Percentiles rank a stretch among this genome's conserved stretches.
Conservation (phyloP, 164 flowering plant genomes). For the Vitis cinerea region DNA sequence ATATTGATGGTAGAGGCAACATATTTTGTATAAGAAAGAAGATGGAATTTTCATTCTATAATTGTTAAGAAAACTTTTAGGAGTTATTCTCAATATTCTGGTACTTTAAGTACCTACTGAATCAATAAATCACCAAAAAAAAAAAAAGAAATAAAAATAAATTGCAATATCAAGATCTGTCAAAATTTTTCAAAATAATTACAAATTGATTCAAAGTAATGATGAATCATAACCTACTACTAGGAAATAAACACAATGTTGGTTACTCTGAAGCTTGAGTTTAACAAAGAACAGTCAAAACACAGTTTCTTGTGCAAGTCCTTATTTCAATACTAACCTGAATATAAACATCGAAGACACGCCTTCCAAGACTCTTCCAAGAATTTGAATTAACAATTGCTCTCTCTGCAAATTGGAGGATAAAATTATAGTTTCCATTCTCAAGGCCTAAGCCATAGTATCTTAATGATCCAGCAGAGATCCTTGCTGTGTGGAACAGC, state of each 20-base stretch:
- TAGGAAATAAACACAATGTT: not conserved
- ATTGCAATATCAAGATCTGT: not conserved
- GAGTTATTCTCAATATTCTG: too few relatives aligned
- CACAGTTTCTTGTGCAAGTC: not conserved
- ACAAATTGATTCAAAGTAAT: too few relatives aligned
- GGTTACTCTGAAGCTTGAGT: too few relatives aligned
- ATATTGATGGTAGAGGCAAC: too few relatives aligned
- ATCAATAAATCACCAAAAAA: too few relatives aligned
- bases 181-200: not conserved
- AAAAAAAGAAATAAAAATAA: too few relatives aligned
- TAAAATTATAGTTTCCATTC: slow-evolving; percentile 76
- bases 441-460: slow-evolving; percentile 88
- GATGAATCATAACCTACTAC: too few relatives aligned
- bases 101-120: too few relatives aligned
- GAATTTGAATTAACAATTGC: slow-evolving; percentile 23
- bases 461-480: slow-evolving; percentile 78
- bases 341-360: slow-evolving; percentile 71
- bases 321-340: slow-evolving; percentile 48
- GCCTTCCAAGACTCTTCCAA: slow-evolving; percentile 74
- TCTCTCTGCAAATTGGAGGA: slow-evolving; percentile 68
- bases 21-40: too few relatives aligned
- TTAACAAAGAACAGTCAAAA: not conserved
- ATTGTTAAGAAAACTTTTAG: too few relatives aligned
- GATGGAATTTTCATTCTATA: too few relatives aligned
- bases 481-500: slow-evolving; percentile 64